phyloP scores from a whole-genome alignment of 2,329 filamentous ascomycete genomes.

The Orbilia ellipsospora region DNA sequence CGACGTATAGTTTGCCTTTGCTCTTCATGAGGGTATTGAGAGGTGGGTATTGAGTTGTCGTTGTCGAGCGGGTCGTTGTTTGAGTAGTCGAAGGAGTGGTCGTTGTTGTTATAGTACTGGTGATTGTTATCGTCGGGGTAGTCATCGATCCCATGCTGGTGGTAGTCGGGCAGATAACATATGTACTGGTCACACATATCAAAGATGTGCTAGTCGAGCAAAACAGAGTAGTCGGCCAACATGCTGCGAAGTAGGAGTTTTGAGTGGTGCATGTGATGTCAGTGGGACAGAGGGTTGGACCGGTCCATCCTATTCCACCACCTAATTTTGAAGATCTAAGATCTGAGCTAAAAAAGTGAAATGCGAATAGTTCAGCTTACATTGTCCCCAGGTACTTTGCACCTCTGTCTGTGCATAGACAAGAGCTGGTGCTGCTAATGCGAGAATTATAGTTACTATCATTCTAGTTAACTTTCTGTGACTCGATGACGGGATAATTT shows the following conservation, averaged over 20 bases:
- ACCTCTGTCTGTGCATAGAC: conserved; percentile 32
- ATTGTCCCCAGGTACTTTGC: conserved; percentile 52
- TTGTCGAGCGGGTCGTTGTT: not conserved
- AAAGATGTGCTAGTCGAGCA: not conserved
- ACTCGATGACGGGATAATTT: too few species aligned
- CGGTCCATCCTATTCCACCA: conserved; percentile 61
- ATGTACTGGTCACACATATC: conserved; percentile 9
- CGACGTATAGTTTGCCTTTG: conserved; percentile 66
- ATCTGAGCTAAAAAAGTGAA: not conserved
- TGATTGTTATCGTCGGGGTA: not conserved
- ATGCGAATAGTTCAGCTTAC: conserved; percentile 57
- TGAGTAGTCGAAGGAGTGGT: not conserved
- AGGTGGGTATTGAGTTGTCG: not conserved
- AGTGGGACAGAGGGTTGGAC: conserved; percentile 53
- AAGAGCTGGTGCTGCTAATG: conserved; percentile 8
- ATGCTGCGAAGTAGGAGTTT: conserved; percentile 57
- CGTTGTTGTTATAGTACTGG: not conserved
- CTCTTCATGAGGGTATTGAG: conserved; percentile 49
- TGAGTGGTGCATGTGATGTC: conserved; percentile 48
- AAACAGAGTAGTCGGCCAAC: conserved; percentile 33
- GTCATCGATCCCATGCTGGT: too few species aligned
- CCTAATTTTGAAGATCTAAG: conserved; percentile 56
- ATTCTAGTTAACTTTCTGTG: not conserved
- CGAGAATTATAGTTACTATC: not conserved
- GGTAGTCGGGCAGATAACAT: conserved; percentile 1